A percentile compares a stretch with the other conserved stretches of the same genome.
phyloP scores from a whole-genome alignment of 192 early-diverging fungal genomes.

The Gamsiella multidivaricata region DNA sequence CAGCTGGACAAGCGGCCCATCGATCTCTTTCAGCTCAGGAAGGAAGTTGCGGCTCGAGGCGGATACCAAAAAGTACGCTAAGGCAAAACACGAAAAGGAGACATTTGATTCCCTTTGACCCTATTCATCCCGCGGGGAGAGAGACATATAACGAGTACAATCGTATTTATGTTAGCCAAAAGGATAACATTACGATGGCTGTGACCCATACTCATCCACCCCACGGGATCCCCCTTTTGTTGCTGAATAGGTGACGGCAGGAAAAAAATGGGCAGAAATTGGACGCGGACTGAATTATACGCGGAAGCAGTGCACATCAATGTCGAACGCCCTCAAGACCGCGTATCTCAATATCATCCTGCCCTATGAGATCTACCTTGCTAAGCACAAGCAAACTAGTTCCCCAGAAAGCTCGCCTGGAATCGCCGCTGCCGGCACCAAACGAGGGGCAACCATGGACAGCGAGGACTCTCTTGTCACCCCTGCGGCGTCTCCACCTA shows the following conservation, averaged over 20 bases:
- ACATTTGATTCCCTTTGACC: background rate
- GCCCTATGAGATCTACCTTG: slow-evolving; percentile 71
- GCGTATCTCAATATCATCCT: slow-evolving; percentile 70
- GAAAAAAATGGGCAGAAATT: slow-evolving; percentile 84
- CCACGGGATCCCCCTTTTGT: slow-evolving; percentile 9
- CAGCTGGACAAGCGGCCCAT: slow-evolving; percentile 88
- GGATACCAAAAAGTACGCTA: slow-evolving; percentile 72
- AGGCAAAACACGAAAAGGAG: background rate
- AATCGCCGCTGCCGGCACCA: slow-evolving; percentile 4
- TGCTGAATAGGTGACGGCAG: slow-evolving; percentile 65
- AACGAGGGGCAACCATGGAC: slow-evolving; percentile 39
- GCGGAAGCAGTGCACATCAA: slow-evolving; percentile 72
- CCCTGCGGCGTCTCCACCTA: slow-evolving; percentile 36
- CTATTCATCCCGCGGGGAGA: background rate
- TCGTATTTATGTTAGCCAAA: background rate
- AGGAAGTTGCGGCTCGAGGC: slow-evolving; percentile 81
- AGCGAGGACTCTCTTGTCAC: slow-evolving; percentile 29
- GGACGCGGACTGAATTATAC: slow-evolving; percentile 75
- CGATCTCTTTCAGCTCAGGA: slow-evolving; percentile 84
- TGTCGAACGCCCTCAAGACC: slow-evolving; percentile 73
- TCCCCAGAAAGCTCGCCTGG: slow-evolving; percentile 5
- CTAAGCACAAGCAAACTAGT: slow-evolving; percentile 49
- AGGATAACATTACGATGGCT: background rate
- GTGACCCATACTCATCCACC: background rate
- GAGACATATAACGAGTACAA: background rate